Percentiles rank a stretch among this genome's conserved stretches.
These are phyloP conservation scores for Sporothrix humicola DNA, from an alignment of 2,329 filamentous ascomycete species.

Conservation along the genomic window DNA sequence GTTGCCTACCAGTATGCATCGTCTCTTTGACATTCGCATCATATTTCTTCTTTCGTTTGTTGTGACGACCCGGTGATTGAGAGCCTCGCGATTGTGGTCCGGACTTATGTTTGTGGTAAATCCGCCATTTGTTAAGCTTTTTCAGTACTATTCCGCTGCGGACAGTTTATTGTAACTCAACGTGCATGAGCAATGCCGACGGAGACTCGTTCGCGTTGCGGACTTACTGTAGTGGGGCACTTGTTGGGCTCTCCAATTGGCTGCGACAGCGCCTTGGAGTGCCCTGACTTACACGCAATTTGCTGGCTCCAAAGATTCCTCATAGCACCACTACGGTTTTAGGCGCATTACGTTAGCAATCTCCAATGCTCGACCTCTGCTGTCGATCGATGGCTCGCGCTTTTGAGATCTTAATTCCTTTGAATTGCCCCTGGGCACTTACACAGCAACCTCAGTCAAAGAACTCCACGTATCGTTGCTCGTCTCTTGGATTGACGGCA, in stretches of 20 bases:
- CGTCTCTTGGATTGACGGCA: neutral
- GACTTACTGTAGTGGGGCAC: neutral
- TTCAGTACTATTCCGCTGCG: neutral
- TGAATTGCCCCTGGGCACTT: neutral
- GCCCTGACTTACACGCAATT: neutral
- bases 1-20: neutral
- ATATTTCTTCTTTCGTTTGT: too few species aligned
- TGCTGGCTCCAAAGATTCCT: neutral
- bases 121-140: neutral
- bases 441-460: neutral
- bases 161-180: neutral
- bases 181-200: neutral
- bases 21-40: too few species aligned
- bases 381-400: neutral
- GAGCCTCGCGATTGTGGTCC: neutral
- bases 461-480: too few species aligned
- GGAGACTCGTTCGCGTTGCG: conserved; percentile 1
- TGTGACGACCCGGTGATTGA: too few species aligned
- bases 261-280: neutral
- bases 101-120: neutral
- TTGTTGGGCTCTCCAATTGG: too few species aligned
- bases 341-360: too few species aligned
- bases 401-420: neutral
- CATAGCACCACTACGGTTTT: too few species aligned
- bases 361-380: too few species aligned